Evolutionary conservation across 257 asterid species (phyloP), one percentile per base, ranked within the genome.

Genomic region (Jacaranda mimosifolia): DNA sequence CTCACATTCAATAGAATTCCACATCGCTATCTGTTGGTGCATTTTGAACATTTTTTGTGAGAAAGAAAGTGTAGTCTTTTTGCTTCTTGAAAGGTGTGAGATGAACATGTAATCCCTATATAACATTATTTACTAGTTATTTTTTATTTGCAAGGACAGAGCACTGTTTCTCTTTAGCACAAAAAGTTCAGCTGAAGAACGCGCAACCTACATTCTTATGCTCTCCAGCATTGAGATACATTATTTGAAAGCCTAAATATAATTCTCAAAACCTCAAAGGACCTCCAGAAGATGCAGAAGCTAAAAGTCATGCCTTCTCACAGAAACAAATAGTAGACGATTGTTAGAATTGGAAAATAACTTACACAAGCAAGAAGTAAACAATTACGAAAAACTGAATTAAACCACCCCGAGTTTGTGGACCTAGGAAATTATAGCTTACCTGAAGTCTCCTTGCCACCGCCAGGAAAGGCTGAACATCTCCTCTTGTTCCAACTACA

Each of bases 401-500:
- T 5, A 9, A 78, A 68, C 42, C 53, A 66, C n/a, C 63, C 67
- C 43, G 1, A n/a, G n/a, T 68, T 42, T 59, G 21, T 36, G 63
- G 63, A 56, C 58, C 56, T 36, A 13, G 57, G 56, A 58, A 57
- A 38, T 17, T 40, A 72, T 9, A 15, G 63, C 67, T 60, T 78
- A 90, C 98, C 92, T 90, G 96, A 84, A 96, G 97, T 83, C 96
- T 92, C 84, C 79, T 96, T 66, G 98, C 97, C 63, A 96, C 64
- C 59, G 99, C 99, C 63, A 96, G 88, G 85, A 96, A 96, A 56
- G 99, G 99, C 73, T 96, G 99, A 77, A 96, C 98, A 79, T 96
- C 99, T 83, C 99, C 99, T 84, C 99, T 90, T 63, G 99, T 96
- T 79, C 99, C 99, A 73, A 96, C 97, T 13, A 96, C 94, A 84